A percentile compares a stretch with the other conserved stretches of the same genome.
Conservation (phyloP, 495 filamentous ascomycete genomes). For the Tuber indicum region DNA sequence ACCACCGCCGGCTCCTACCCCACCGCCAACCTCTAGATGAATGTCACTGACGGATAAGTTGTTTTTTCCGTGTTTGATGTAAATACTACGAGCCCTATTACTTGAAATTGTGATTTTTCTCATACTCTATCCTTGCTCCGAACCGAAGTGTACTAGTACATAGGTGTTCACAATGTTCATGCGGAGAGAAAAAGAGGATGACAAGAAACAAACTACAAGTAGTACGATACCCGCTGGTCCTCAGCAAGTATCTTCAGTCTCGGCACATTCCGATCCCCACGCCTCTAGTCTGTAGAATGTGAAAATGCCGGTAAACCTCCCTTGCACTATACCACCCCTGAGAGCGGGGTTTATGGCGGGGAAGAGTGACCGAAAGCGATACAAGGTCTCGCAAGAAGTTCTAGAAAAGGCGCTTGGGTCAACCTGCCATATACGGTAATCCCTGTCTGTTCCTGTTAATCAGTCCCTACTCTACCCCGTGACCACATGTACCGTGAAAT, state of each 20-base stretch:
- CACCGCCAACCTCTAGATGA: background rate
- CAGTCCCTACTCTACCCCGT: too few relatives aligned
- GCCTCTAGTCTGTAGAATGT: background rate
- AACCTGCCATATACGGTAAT: too few relatives aligned
- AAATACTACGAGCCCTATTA: background rate
- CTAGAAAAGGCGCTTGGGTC: too few relatives aligned
- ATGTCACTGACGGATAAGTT: background rate
- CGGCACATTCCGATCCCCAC: background rate
- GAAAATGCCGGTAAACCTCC: background rate
- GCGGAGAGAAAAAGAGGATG: background rate
- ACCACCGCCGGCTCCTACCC: background rate
- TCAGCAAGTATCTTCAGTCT: background rate
- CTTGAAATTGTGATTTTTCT: background rate
- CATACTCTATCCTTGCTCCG: background rate
- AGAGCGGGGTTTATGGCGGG: background rate
- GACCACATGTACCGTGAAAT: too few relatives aligned
- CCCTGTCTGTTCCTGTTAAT: too few relatives aligned
- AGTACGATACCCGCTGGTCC: background rate
- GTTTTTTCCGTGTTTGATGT: background rate
- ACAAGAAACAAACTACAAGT: background rate
- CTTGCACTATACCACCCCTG: background rate
- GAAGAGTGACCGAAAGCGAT: background rate
- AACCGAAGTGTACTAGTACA: too few relatives aligned
- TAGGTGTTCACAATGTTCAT: background rate
- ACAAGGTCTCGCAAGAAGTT: too few relatives aligned